phyloP scores from a whole-genome alignment of 495 filamentous ascomycete species.

The Aspergillus panamensis region DNA sequence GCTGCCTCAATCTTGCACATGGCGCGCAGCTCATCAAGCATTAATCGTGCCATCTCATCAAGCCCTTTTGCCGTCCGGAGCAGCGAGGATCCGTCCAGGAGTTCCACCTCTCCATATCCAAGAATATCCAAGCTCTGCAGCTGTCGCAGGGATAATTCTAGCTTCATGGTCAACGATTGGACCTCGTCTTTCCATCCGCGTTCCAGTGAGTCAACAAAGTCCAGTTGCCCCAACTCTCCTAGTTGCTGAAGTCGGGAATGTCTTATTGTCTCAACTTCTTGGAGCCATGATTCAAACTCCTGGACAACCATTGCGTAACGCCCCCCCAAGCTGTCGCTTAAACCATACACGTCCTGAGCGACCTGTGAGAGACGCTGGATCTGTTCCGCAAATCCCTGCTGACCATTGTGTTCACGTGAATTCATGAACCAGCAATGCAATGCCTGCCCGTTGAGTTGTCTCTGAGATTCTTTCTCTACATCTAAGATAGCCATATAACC shows the following conservation, averaged over 20 bases:
- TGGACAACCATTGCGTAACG: constrained; percentile 33
- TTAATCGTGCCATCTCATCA: constrained; percentile 32
- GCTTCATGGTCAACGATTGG: constrained; percentile 32
- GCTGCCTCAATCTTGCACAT: constrained; percentile 43
- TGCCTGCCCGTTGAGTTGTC: constrained; percentile 39
- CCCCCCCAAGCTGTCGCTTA: constrained; percentile 28
- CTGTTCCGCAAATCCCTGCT: constrained; percentile 35
- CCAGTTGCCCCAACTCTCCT: constrained; percentile 11
- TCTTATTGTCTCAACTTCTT: constrained; percentile 31
- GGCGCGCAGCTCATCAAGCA: constrained; percentile 43
- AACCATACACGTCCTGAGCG: constrained; percentile 40
- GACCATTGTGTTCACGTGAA: constrained; percentile 28
- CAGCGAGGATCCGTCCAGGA: constrained; percentile 33
- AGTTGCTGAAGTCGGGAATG: constrained; percentile 16
- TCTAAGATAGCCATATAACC: constrained; percentile 33
- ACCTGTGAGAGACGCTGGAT: constrained; percentile 43
- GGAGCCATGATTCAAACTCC: constrained; percentile 47
- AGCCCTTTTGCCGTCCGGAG: constrained; percentile 29
- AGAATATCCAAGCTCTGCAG: constrained; percentile 39
- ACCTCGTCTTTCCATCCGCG: constrained; percentile 43
- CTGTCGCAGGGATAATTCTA: constrained; percentile 40
- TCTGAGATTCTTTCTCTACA: constrained; percentile 39
- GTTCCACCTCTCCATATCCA: constrained; percentile 34
- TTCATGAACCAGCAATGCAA: constrained; percentile 40
- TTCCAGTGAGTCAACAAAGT: constrained; percentile 44